Evolutionary conservation across 2,329 filamentous ascomycete species (phyloP).

Genomic region (Cercospora berteroae): DNA sequence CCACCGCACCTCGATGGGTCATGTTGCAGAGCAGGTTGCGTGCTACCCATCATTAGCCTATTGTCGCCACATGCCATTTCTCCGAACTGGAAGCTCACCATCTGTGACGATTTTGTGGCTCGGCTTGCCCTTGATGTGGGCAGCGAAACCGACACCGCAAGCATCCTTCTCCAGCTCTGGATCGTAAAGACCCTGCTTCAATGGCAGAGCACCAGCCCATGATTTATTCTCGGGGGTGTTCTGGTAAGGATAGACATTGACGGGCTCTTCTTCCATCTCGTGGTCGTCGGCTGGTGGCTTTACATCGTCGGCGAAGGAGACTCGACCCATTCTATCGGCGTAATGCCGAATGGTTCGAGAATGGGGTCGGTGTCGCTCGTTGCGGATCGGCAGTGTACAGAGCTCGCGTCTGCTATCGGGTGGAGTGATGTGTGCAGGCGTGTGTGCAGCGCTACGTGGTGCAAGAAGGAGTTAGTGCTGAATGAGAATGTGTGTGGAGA

Average conservation of each 20-base stretch:
- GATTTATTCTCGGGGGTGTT: conserved; percentile 75
- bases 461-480: conserved; percentile 1
- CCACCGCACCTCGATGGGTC: conserved; percentile 98
- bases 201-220: conserved; percentile 90
- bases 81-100: conserved; percentile 60
- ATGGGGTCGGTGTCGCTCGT: conserved; percentile 6
- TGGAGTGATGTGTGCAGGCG: not conserved
- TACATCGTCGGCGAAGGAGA: conserved; percentile 53
- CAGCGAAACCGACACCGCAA: conserved; percentile 98
- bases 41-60: conserved; percentile 51
- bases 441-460: conserved; percentile 9
- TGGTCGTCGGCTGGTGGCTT: conserved; percentile 45
- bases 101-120: conserved; percentile 99
- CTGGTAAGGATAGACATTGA: conserved; percentile 78
- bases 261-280: conserved; percentile 54
- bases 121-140: conserved; percentile 94
- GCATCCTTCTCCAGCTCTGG: conserved; percentile 97
- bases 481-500: not conserved
- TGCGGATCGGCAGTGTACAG: not conserved
- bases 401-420: not conserved
- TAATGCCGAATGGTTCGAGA: conserved; percentile 45
- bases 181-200: conserved; percentile 98
- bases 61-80: not conserved
- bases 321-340: conserved; percentile 56
- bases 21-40: conserved; percentile 98